Conservation (phyloP, 768 basidiomycete species). For the Leccinum ochraceum region DNA sequence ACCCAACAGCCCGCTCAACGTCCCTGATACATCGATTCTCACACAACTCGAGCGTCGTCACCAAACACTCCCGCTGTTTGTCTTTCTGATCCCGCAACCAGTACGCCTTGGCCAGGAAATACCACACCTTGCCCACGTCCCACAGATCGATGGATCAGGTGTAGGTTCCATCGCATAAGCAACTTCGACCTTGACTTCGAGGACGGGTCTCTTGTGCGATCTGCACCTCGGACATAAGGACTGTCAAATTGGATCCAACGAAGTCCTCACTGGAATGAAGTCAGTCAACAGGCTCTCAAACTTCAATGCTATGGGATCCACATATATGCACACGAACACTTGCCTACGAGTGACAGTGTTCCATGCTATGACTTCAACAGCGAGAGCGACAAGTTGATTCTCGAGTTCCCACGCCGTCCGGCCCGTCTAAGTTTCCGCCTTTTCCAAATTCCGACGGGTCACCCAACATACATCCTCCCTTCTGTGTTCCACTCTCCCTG, state of each 20-base stretch:
- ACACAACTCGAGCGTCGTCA: slow-evolving; percentile 62
- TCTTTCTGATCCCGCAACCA: slow-evolving; percentile 71
- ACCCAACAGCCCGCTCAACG: slow-evolving; percentile 61
- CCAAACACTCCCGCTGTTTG: slow-evolving; percentile 73
- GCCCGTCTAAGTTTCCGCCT: slow-evolving; percentile 48
- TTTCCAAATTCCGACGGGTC: slow-evolving; percentile 37
- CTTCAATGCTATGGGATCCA: background rate
- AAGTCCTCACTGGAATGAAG: slow-evolving; percentile 27
- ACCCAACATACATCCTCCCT: background rate
- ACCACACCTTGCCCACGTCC: slow-evolving; percentile 96
- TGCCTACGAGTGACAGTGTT: slow-evolving; percentile 68
- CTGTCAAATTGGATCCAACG: slow-evolving; percentile 15
- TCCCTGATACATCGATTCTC: slow-evolving; percentile 68
- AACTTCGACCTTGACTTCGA: slow-evolving; percentile 14
- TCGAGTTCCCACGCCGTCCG: slow-evolving; percentile 31
- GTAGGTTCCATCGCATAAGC: slow-evolving; percentile 7
- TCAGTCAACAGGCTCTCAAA: background rate
- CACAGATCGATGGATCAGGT: slow-evolving; percentile 39
- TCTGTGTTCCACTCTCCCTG: background rate
- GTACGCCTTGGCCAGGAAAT: slow-evolving; percentile 81
- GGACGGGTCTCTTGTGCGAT: slow-evolving; percentile 6
- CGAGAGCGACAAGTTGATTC: slow-evolving; percentile 53
- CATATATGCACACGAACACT: slow-evolving; percentile 7
- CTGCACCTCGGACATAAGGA: slow-evolving; percentile 13
- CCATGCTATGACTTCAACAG: slow-evolving; percentile 64